Evolutionary conservation across 257 asterid genomes (phyloP).

Genomic region (Primulina eburnea): DNA sequence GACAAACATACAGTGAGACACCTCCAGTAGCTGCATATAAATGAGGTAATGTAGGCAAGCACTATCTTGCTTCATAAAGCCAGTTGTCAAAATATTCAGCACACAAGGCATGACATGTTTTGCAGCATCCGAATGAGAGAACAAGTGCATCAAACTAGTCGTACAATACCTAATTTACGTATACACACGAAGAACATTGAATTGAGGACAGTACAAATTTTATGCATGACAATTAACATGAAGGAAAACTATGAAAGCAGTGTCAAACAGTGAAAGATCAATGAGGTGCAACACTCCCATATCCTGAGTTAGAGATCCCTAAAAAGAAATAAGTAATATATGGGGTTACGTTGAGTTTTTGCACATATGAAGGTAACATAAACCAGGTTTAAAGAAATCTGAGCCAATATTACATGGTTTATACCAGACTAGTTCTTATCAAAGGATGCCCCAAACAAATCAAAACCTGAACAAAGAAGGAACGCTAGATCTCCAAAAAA

Average conservation of each 20-base stretch:
- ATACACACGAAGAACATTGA: not conserved
- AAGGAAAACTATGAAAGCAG: not conserved
- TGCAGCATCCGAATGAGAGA: not conserved
- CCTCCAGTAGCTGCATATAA: not conserved
- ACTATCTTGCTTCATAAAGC: constrained; percentile 6
- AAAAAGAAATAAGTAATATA: not conserved
- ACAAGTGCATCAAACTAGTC: not conserved
- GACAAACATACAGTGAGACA: constrained; percentile 8
- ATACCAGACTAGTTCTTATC: constrained; percentile 9
- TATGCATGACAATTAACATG: not conserved
- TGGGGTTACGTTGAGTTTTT: not conserved
- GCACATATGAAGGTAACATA: constrained; percentile 4
- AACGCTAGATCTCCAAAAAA: constrained; percentile 1
- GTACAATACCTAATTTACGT: not conserved
- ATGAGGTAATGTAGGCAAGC: constrained; percentile 11
- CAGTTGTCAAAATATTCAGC: not conserved
- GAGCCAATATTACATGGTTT: not conserved
- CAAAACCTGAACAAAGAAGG: not conserved
- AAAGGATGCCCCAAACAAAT: not conserved
- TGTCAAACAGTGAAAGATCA: constrained; percentile 9
- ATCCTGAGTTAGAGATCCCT: not conserved
- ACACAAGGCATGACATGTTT: not conserved
- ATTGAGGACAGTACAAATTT: constrained; percentile 3
- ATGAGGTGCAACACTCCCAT: constrained; percentile 2
- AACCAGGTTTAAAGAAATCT: constrained; percentile 3